phyloP scores from a whole-genome alignment of 83 land plant species.

The Thuja plicata region DNA sequence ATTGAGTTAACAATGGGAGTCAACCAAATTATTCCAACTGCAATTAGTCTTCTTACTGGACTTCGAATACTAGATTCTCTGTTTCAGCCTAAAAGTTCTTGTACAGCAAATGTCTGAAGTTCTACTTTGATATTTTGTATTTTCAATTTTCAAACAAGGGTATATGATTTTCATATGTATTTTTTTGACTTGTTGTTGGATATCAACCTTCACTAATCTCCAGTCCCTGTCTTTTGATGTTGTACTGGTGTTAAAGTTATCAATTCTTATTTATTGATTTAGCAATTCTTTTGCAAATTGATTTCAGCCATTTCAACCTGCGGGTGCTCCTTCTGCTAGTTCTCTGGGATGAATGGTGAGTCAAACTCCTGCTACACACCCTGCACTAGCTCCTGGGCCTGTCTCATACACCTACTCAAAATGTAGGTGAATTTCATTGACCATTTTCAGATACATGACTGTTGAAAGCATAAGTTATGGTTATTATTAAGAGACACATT shows the following conservation, averaged over 20 bases:
- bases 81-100: not conserved
- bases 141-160: not conserved
- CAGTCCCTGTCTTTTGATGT: conserved; percentile 16
- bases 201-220: not conserved
- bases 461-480: not conserved
- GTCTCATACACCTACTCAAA: conserved; percentile 54
- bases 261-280: too few species aligned
- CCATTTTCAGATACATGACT: not conserved
- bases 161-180: not conserved
- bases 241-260: too few species aligned
- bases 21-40: too few species aligned
- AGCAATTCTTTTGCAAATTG: not conserved
- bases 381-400: conserved; percentile 59
- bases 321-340: conserved; percentile 63
- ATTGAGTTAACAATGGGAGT: too few species aligned
- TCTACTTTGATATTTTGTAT: not conserved
- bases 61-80: too few species aligned
- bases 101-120: not conserved
- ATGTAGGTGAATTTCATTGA: conserved; percentile 41
- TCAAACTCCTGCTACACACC: conserved; percentile 58
- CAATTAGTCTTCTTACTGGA: too few species aligned
- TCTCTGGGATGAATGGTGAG: conserved; percentile 86
- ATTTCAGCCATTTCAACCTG: conserved; percentile 82
- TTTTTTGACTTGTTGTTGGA: not conserved
- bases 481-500: not conserved